Base-by-base conservation (phyloP, 257 asterid genomes). In the Eucommia ulmoides region DNA sequence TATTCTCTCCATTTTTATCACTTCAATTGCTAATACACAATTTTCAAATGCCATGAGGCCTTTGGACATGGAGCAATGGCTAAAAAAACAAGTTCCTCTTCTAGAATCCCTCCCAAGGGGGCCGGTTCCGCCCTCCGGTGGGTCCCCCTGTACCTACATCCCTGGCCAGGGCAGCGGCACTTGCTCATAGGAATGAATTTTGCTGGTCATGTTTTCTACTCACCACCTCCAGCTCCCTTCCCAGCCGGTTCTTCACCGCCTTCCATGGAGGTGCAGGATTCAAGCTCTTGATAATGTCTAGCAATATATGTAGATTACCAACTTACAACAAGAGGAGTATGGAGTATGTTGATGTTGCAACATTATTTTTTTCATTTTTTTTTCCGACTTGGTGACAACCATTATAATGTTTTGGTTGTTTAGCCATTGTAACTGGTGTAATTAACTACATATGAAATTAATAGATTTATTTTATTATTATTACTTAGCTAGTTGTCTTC, bases 201-300 rank as follows among this genome's bases (percentile, higher is more conserved):
- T 35, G 15, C 44, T 9, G 9, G 44, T 18, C 44, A 6, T 9
- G 44, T 29, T 14, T 2, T 6, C 44, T 9, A 9, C 11, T 2
- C 44, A 11, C 44, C 44, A 35, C 44, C 44, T 15, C n/a, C 9
- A 3, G 11, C 16, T 35, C 44, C 44, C 16, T 15, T 15, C 16
- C n/a, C 3, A 3, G 44, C n/a, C 1, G n/a, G 0, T 3, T 35
- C 16, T 35, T 15, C 44, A 35, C n/a, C 44, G n/a, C n/a, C 44
- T 35, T 3, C 44, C 44, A 35, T 35, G 44, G 11, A 35, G n/a
- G 44, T 2, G 15, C 3, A 35, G n/a, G n/a, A 35, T 35, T 18
- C 44, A 35, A 35, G 44, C 16, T 35, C 44, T 35, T 35, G 44
- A 35, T n/a, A n/a, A n/a, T n/a, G n/a, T n/a, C n/a, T n/a, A n/a